Conservation (phyloP, 2,329 filamentous ascomycete genomes). For the Myriosclerotinia scirpicola region DNA sequence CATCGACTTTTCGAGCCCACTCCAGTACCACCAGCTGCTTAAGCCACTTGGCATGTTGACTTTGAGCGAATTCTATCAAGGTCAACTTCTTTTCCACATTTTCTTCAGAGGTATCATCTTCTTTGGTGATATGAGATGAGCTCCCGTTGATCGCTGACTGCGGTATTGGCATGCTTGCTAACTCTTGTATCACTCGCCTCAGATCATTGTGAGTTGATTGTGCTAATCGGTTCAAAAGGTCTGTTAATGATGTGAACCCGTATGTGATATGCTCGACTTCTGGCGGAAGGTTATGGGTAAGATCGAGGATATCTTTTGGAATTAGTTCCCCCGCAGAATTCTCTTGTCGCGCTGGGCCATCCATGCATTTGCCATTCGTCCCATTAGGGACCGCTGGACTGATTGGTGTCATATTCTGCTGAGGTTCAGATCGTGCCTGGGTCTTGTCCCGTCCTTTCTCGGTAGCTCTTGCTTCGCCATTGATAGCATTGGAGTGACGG, state of each 20-base stretch:
- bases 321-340: conserved; percentile 27
- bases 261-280: conserved; percentile 70
- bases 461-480: conserved; percentile 42
- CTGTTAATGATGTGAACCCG: conserved; percentile 73
- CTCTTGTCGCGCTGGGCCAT: conserved; percentile 29
- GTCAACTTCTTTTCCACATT: conserved; percentile 75
- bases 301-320: conserved; percentile 39
- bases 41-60: conserved; percentile 82
- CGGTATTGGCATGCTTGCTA: conserved; percentile 67
- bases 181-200: conserved; percentile 64
- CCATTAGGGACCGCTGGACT: conserved; percentile 37
- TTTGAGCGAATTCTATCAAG: conserved; percentile 75
- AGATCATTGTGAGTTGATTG: conserved; percentile 82
- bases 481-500: conserved; percentile 46
- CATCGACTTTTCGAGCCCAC: conserved; percentile 78
- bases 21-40: conserved; percentile 88
- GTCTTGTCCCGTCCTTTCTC: conserved; percentile 43
- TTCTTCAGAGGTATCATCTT: conserved; percentile 59
- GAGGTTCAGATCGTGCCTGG: conserved; percentile 35
- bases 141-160: conserved; percentile 55
- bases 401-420: conserved; percentile 36
- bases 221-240: conserved; percentile 73
- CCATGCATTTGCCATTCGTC: conserved; percentile 34
- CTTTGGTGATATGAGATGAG: conserved; percentile 43
- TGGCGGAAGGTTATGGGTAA: conserved; percentile 59